phyloP scores from a whole-genome alignment of 2,329 filamentous ascomycete species.

The Mariannaea sp. region DNA sequence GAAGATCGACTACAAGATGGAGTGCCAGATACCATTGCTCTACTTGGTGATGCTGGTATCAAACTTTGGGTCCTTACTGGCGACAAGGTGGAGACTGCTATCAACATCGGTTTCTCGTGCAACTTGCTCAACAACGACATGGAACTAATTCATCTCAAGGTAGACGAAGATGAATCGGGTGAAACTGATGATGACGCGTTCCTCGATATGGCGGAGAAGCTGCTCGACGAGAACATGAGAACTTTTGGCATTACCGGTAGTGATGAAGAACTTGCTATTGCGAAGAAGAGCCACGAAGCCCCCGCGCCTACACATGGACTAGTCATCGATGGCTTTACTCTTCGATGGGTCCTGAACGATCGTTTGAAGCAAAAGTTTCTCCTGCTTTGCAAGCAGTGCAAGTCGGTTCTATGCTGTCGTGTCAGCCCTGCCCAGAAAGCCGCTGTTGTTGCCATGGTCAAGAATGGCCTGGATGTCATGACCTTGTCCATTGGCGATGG shows the following conservation, averaged over 20 bases:
- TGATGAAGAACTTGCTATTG: constrained; percentile 80
- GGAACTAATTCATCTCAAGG: constrained; percentile 90
- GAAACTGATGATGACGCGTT: constrained; percentile 53
- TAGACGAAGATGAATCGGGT: constrained; percentile 71
- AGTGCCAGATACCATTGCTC: constrained; percentile 91
- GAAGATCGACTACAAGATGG: constrained; percentile 97
- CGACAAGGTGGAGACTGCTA: constrained; percentile 98
- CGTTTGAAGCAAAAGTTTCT: constrained; percentile 88
- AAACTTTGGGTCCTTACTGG: constrained; percentile 98
- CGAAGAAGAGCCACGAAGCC: constrained; percentile 82
- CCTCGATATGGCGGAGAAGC: constrained; percentile 64
- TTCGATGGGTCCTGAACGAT: constrained; percentile 85
- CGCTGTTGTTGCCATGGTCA: constrained; percentile 95
- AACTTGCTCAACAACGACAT: constrained; percentile 97
- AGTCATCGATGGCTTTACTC: constrained; percentile 91
- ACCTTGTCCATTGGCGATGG: constrained; percentile 92
- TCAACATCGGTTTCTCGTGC: constrained; percentile 99
- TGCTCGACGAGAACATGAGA: constrained; percentile 75
- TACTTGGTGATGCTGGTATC: constrained; percentile 91
- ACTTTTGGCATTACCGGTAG: constrained; percentile 81
- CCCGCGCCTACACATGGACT: constrained; percentile 88
- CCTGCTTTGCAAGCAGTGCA: constrained; percentile 94
- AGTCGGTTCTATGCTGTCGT: constrained; percentile 94
- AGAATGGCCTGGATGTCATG: constrained; percentile 93
- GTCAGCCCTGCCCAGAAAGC: constrained; percentile 97